Evolutionary conservation across 164 flowering plant species (phyloP).

Genomic region (Stephania japonica): DNA sequence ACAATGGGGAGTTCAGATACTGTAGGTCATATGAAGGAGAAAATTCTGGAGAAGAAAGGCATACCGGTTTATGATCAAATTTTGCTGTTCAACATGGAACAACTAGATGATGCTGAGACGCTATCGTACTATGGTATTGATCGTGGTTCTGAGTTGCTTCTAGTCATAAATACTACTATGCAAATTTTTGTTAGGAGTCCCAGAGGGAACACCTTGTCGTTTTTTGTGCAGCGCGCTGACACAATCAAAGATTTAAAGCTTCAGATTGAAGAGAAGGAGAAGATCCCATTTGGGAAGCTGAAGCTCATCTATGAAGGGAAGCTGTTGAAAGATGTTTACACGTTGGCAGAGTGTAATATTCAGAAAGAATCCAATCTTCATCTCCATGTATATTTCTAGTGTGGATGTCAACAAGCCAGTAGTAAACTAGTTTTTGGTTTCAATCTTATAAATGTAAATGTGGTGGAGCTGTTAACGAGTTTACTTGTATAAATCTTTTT

Average conservation of each 20-base stretch:
- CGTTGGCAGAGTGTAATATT: background rate
- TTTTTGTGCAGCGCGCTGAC: background rate
- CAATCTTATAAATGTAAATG: no score
- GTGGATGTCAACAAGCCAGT: no score
- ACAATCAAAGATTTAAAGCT: background rate
- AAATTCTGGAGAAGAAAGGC: constrained; percentile 11
- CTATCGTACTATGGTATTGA: background rate
- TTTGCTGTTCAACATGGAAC: background rate
- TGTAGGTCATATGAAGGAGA: constrained; percentile 18
- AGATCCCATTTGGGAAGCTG: background rate
- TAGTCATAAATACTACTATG: background rate
- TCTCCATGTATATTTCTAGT: background rate
- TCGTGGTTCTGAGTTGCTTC: background rate
- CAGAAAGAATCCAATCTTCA: background rate
- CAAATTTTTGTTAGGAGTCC: background rate
- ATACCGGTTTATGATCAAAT: background rate
- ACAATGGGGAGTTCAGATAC: constrained; percentile 14
- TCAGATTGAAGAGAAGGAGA: background rate
- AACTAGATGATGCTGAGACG: background rate
- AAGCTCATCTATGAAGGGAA: background rate
- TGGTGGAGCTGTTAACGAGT: no score
- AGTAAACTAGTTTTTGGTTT: no score
- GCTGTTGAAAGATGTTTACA: background rate
- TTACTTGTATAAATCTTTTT: no score
- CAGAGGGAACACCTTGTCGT: background rate